Conservation (phyloP, 768 basidiomycete species). For the Kwoniella sp. region DNA sequence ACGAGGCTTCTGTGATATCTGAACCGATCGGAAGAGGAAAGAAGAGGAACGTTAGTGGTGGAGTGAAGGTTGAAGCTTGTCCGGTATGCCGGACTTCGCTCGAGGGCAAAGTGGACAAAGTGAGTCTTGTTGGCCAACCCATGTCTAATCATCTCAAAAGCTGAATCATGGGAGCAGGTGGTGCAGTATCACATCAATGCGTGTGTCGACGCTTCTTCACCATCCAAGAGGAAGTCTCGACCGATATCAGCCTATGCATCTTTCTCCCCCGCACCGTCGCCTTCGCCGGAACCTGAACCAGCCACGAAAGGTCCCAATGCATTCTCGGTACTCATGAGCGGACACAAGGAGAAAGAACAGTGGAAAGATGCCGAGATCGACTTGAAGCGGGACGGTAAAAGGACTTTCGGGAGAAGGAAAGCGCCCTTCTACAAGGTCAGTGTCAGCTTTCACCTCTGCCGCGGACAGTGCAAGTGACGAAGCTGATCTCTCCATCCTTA, state of each 20-base stretch:
- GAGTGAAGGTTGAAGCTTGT: constrained; percentile 40
- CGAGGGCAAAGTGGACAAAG: constrained; percentile 45
- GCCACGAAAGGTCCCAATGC: constrained; percentile 57
- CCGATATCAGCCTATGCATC: constrained; percentile 49
- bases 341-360: constrained; percentile 72
- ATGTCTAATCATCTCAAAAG: background rate
- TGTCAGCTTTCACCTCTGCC: background rate
- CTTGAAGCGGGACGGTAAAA: constrained; percentile 52
- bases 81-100: constrained; percentile 47
- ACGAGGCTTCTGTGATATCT: constrained; percentile 33
- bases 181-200: constrained; percentile 63
- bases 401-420: constrained; percentile 61
- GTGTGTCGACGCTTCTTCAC: constrained; percentile 60
- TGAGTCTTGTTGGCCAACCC: constrained; percentile 46
- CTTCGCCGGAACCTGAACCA: constrained; percentile 31
- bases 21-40: constrained; percentile 23
- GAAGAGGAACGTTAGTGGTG: constrained; percentile 4
- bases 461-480: background rate
- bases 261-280: constrained; percentile 40
- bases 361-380: constrained; percentile 75
- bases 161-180: constrained; percentile 57
- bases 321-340: constrained; percentile 89
- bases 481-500: background rate
- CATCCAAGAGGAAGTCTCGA: constrained; percentile 28
- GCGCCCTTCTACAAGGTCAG: constrained; percentile 92